Conservation (phyloP, 768 basidiomycete species). For the Trametes cingulata region DNA sequence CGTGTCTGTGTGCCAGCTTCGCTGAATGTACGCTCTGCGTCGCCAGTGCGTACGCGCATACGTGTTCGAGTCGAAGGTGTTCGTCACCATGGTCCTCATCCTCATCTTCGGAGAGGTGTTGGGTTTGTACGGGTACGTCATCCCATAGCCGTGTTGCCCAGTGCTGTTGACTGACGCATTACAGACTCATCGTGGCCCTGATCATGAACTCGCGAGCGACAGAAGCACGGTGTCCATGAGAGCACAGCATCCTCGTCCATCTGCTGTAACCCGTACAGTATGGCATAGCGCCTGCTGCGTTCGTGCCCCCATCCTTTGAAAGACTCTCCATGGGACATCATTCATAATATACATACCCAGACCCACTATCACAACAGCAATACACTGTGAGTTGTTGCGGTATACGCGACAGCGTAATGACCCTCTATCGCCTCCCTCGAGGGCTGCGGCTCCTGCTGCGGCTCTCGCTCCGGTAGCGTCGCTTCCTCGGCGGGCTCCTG, state of each 20-base stretch:
- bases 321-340: not conserved
- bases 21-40: not conserved
- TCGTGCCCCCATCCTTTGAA: not conserved
- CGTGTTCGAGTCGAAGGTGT: constrained; percentile 86
- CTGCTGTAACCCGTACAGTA: too few species aligned
- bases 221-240: constrained; percentile 2
- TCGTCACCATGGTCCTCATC: constrained; percentile 95
- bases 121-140: constrained; percentile 77
- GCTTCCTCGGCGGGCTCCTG: constrained; percentile 18
- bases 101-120: constrained; percentile 92
- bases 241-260: not conserved
- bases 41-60: constrained; percentile 86
- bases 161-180: not conserved
- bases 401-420: too few species aligned
- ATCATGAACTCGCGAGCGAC: constrained; percentile 78
- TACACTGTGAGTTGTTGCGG: too few species aligned
- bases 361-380: not conserved
- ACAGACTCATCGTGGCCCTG: constrained; percentile 83
- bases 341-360: not conserved
- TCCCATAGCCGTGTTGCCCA: not conserved
- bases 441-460: constrained; percentile 22
- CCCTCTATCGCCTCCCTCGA: constrained; percentile 5
- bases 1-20: too few species aligned
- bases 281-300: not conserved
- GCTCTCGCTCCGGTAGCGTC: constrained; percentile 23